These are phyloP conservation scores for Cucurbita moschata DNA, from an alignment of 306 rosid species.

Conservation along the genomic window DNA sequence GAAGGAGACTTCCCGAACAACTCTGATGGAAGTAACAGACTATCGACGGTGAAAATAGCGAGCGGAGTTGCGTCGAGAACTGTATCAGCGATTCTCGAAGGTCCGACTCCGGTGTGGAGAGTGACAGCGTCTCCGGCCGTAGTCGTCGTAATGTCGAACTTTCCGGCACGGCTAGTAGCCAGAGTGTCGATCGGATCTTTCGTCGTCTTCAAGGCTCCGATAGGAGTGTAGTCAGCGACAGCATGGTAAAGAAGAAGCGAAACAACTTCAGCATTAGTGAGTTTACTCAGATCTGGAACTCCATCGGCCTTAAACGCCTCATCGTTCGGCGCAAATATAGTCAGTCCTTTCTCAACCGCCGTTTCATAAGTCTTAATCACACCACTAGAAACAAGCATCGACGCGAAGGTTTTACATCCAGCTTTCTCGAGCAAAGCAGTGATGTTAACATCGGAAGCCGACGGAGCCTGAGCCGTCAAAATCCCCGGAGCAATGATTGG, in stretches of 20 bases:
- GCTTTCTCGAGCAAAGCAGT: constrained; percentile 70
- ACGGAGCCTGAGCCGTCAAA: constrained; percentile 72
- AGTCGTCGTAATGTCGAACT: constrained; percentile 38
- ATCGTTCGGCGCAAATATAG: constrained; percentile 72
- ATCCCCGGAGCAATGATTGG: constrained; percentile 69
- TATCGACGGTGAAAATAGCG: constrained; percentile 52
- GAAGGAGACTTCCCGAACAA: constrained; percentile 59
- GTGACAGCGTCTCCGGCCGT: constrained; percentile 55
- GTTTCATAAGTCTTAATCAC: constrained; percentile 50
- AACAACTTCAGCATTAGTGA: constrained; percentile 63
- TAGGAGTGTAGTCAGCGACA: constrained; percentile 40
- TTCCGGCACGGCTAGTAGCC: constrained; percentile 69
- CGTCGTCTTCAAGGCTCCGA: constrained; percentile 52
- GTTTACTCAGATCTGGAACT: constrained; percentile 70
- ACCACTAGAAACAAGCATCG: constrained; percentile 38
- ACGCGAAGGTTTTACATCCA: constrained; percentile 57
- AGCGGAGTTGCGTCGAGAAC: constrained; percentile 63
- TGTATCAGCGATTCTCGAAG: constrained; percentile 63
- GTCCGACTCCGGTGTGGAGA: constrained; percentile 64
- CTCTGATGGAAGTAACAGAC: constrained; percentile 52
- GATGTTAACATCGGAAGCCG: constrained; percentile 39
- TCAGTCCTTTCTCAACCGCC: constrained; percentile 49
- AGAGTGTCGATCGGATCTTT: constrained; percentile 42
- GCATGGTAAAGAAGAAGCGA: constrained; percentile 69
- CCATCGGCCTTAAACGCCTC: constrained; percentile 72